Percentiles rank a stretch among this genome's conserved stretches.
These are phyloP conservation scores for Gonapodya prolifera DNA, from an alignment of 192 early-diverging fungal genomes.

Conservation along the genomic window DNA sequence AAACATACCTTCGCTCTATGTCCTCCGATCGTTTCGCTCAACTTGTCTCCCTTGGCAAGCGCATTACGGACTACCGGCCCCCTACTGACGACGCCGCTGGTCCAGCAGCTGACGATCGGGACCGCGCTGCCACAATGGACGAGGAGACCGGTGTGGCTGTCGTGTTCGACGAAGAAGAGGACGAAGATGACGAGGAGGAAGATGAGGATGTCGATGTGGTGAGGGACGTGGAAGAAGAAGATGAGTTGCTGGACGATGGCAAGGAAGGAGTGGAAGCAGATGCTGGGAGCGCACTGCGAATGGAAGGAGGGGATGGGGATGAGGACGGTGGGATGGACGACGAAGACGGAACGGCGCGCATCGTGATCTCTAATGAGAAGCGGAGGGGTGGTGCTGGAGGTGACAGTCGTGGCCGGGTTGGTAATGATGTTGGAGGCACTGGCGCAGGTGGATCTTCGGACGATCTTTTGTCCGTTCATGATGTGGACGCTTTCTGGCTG, in stretches of 20 bases:
- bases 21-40: constrained; percentile 70
- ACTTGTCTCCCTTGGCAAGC: constrained; percentile 82
- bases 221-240: constrained; percentile 21
- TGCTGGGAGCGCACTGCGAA: constrained; percentile 13
- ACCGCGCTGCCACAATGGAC: constrained; percentile 31
- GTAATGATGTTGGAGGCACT: not conserved
- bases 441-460: not conserved
- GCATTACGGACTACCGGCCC: constrained; percentile 78
- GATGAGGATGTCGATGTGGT: constrained; percentile 33
- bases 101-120: constrained; percentile 37
- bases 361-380: not conserved
- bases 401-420: not conserved
- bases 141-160: constrained; percentile 90
- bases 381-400: not conserved
- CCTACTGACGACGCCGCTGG: constrained; percentile 35
- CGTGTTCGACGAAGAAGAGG: constrained; percentile 91
- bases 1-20: constrained; percentile 57
- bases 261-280: constrained; percentile 11
- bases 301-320: constrained; percentile 26
- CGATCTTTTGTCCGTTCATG: constrained; percentile 47
- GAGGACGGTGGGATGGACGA: constrained; percentile 32
- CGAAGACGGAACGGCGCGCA: constrained; percentile 7
- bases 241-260: constrained; percentile 12
- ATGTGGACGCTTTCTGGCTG: constrained; percentile 95
- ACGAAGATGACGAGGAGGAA: constrained; percentile 65